Evolutionary conservation across 495 filamentous ascomycete species (phyloP).

Genomic region (Acidiella bohemica): DNA sequence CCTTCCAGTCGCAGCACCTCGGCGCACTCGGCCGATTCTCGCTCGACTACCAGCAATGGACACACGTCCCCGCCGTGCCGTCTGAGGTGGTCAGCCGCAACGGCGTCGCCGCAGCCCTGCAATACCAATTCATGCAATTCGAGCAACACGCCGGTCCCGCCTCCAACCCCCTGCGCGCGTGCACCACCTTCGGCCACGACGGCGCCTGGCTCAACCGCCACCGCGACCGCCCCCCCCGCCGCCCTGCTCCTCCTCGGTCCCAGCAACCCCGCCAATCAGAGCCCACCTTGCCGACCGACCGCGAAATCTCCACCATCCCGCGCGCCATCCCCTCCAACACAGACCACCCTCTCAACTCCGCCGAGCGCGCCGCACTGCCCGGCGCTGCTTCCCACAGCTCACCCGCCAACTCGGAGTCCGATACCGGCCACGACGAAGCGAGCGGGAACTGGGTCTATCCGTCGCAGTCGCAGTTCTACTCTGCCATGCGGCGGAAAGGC

Average conservation of each 20-base stretch:
- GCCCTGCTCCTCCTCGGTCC: conserved; percentile 18
- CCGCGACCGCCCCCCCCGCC: background rate
- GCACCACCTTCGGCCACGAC: too few species aligned
- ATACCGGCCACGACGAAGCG: conserved; percentile 49
- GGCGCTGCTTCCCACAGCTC: conserved; percentile 25
- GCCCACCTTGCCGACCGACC: conserved; percentile 35
- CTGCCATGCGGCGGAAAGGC: conserved; percentile 77
- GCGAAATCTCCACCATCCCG: conserved; percentile 74
- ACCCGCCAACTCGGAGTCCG: conserved; percentile 57
- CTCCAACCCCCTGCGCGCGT: too few species aligned
- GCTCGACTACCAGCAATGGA: too few species aligned
- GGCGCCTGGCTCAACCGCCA: too few species aligned
- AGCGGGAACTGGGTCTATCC: conserved; percentile 94
- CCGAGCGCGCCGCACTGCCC: conserved; percentile 37
- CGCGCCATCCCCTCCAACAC: conserved; percentile 35
- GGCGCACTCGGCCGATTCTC: too few species aligned
- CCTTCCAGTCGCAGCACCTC: too few species aligned
- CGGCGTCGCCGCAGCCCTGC: too few species aligned
- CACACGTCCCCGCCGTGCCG: too few species aligned
- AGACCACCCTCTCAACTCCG: conserved; percentile 60
- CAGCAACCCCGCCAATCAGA: conserved; percentile 19
- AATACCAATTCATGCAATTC: too few species aligned
- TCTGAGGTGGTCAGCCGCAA: too few species aligned
- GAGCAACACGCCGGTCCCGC: too few species aligned
- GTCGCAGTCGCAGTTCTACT: conserved; percentile 89